Evolutionary conservation across 768 basidiomycete species (phyloP), one percentile per base, ranked within the genome.

Genomic region (Auricularia cornea): DNA sequence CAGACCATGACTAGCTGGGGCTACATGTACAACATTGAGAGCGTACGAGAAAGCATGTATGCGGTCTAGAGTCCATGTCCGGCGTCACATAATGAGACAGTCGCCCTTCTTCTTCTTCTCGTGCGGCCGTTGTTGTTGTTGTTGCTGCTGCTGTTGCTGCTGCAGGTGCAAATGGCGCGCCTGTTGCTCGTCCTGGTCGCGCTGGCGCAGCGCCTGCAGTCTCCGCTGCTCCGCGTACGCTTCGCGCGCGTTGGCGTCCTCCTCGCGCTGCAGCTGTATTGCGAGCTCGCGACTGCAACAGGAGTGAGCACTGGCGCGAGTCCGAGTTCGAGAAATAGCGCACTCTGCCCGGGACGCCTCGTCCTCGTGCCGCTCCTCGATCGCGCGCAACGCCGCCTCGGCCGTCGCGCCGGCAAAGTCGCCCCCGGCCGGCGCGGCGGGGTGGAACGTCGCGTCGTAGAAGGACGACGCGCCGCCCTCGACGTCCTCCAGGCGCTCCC

Each of bases 401-500:
- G 83, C 86, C 0, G 84, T 84, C 66, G 86, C 81, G 6, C 89
- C 89, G 0, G 90, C 89, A 67, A 86, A 89, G 68, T 94, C 91
- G 0, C 92, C 92, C 0, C 92, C 93, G 0, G 81, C 83, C 1
- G 92, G 90, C 52, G 77, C 84, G 8, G 88, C 77, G 12, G 72
- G 77, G 38, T 80, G 72, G 63, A 96, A 89, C 56, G 84, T 76
- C 0, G 84, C 82, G 70, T 94, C 92, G 26, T 89, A 89, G 69
- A 94, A 96, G 4, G 83, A 82, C 32, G 89, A 84, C 66, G 79
- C 86, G 2, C 84, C 81, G 1, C 92, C 92, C 64, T 96, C 93
- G 32, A 94, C 81, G 69, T 96, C 94, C 68, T 90, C 91, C 31
- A 97, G 76, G 23, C 88, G 84, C 74, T 97, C 94, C 94, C 94